Conservation (phyloP, 345 rosid species). For the Brassica napus region Da-Ae NC_063451.1:27742501-27743000, state of each 20-base stretch:
- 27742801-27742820: slow-evolving; percentile 38
- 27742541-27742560: slow-evolving; percentile 46
- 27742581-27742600: slow-evolving; percentile 36
- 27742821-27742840: slow-evolving; percentile 38
- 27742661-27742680: slow-evolving; percentile 12
- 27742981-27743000: not conserved
- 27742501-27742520: slow-evolving; percentile 11
- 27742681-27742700: slow-evolving; percentile 26
- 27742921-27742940: slow-evolving; percentile 12
- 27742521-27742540: too few relatives aligned
- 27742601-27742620: not conserved
- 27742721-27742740: slow-evolving; percentile 17
- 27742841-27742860: slow-evolving; percentile 41
- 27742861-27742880: slow-evolving; percentile 27
- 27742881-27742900: slow-evolving; percentile 34
- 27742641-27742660: not conserved
- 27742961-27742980: slow-evolving; percentile 33
- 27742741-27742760: slow-evolving; percentile 38
- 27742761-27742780: slow-evolving; percentile 32
- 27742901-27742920: slow-evolving; percentile 24
- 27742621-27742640: not conserved
- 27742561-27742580: slow-evolving; percentile 31
- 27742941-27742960: slow-evolving; percentile 42
- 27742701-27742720: slow-evolving; percentile 24
- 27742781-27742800: slow-evolving; percentile 20